These are phyloP conservation scores for Colletotrichum plurivorum DNA, from an alignment of 2,329 filamentous ascomycete species.

Conservation along the genomic window DNA sequence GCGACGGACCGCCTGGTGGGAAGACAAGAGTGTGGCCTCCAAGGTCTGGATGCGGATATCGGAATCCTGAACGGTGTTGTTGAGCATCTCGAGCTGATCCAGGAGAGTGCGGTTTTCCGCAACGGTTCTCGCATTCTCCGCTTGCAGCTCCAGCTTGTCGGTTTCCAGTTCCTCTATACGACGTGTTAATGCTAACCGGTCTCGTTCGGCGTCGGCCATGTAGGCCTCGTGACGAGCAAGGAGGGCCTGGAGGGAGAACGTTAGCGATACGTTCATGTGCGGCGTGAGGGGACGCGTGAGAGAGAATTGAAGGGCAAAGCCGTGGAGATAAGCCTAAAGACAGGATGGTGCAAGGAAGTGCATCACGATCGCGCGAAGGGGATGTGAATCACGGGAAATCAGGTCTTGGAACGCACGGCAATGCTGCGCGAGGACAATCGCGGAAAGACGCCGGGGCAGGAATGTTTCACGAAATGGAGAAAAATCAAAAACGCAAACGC, in stretches of 20 bases:
- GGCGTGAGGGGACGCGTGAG: constrained; percentile 37
- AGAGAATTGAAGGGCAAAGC: constrained; percentile 40
- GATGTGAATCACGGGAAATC: constrained; percentile 30
- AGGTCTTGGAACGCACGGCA: constrained; percentile 38
- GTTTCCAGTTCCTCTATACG: constrained; percentile 83
- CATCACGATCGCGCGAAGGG: constrained; percentile 17
- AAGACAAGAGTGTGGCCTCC: constrained; percentile 81
- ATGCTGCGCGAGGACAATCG: constrained; percentile 9
- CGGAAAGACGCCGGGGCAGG: constrained; percentile 14
- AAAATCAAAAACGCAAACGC: constrained; percentile 34
- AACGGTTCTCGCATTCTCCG: constrained; percentile 81
- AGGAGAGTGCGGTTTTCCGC: constrained; percentile 87
- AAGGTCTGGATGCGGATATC: constrained; percentile 85
- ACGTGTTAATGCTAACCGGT: constrained; percentile 79
- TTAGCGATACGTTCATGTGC: constrained; percentile 68
- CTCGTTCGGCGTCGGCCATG: constrained; percentile 91
- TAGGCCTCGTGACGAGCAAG: constrained; percentile 94
- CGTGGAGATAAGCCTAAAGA: constrained; percentile 36
- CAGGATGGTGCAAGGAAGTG: constrained; percentile 44
- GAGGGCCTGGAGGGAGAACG: constrained; percentile 84
- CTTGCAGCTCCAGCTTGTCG: constrained; percentile 81
- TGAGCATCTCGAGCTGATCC: constrained; percentile 87
- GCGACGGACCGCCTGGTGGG: constrained; percentile 82
- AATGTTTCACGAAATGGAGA: constrained; percentile 32
- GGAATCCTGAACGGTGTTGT: constrained; percentile 82